Evolutionary conservation across 129 eudicot genomes (phyloP).

Genomic region (Chrysanthemum seticuspe): DNA sequence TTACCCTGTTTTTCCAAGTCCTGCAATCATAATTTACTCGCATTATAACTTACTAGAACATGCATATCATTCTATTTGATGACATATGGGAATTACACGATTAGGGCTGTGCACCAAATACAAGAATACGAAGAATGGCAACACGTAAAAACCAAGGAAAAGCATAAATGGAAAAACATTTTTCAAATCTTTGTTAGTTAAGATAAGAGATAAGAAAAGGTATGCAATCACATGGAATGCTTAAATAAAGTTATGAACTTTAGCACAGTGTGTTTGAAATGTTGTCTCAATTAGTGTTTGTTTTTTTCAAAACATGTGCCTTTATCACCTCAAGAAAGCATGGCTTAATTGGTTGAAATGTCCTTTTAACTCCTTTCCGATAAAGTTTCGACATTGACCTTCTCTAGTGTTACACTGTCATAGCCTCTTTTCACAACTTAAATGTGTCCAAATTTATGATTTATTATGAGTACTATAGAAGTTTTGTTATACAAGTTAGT

Average conservation of each 20-base stretch:
- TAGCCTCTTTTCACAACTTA: too few relatives aligned
- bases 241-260: constrained; percentile 28
- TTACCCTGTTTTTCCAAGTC: constrained; percentile 26
- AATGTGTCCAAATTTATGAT: not conserved
- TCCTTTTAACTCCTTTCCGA: constrained; percentile 26
- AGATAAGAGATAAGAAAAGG: constrained; percentile 17
- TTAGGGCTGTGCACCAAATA: not conserved
- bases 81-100: not conserved
- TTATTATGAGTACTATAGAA: not conserved
- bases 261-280: constrained; percentile 22
- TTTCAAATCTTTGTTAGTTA: constrained; percentile 15
- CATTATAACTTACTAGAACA: not conserved
- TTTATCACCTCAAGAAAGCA: constrained; percentile 24
- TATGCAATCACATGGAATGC: constrained; percentile 37
- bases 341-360: constrained; percentile 23
- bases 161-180: constrained; percentile 1
- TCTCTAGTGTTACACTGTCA: not conserved
- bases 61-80: not conserved
- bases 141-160: constrained; percentile 1
- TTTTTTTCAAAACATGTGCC: constrained; percentile 24
- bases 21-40: not conserved
- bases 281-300: constrained; percentile 30
- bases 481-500: not conserved
- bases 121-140: constrained; percentile 4
- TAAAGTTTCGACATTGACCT: constrained; percentile 22